phyloP scores from a whole-genome alignment of 2,329 filamentous ascomycete species.

The Mariannaea sp. region DNA sequence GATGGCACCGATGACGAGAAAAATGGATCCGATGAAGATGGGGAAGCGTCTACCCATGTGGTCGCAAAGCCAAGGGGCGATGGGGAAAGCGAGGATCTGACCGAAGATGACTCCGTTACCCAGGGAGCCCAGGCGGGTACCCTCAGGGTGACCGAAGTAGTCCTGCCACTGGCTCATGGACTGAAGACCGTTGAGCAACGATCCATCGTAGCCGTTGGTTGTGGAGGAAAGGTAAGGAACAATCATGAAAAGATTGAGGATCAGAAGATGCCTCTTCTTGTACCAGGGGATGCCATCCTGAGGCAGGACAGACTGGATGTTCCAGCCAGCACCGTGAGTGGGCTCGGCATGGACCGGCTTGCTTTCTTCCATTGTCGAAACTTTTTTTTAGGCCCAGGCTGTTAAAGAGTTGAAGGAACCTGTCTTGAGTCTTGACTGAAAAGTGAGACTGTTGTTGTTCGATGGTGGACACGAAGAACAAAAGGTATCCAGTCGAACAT shows the following conservation, averaged over 20 bases:
- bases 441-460: no score
- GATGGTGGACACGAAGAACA: not conserved
- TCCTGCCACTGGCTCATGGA: not conserved
- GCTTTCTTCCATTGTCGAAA: no score
- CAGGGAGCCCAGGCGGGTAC: not conserved
- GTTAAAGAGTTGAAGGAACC: no score
- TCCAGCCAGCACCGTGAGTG: no score
- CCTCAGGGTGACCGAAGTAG: not conserved
- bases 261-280: conserved; percentile 47
- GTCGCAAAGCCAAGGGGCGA: not conserved
- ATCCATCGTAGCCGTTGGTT: conserved; percentile 50
- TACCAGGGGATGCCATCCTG: conserved; percentile 49
- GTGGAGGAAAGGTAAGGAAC: conserved; percentile 50
- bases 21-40: not conserved
- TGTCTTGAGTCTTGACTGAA: no score
- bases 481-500: no score
- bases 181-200: conserved; percentile 7
- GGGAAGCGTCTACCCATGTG: not conserved
- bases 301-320: conserved; percentile 42
- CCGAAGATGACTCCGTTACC: not conserved
- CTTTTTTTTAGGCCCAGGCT: no score
- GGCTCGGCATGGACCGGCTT: no score
- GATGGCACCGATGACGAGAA: not conserved
- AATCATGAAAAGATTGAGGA: conserved; percentile 50
- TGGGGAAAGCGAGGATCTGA: not conserved